These are phyloP conservation scores for Backusella liffmaniae DNA, from an alignment of 192 early-diverging fungal species.

Conservation along the genomic window DNA sequence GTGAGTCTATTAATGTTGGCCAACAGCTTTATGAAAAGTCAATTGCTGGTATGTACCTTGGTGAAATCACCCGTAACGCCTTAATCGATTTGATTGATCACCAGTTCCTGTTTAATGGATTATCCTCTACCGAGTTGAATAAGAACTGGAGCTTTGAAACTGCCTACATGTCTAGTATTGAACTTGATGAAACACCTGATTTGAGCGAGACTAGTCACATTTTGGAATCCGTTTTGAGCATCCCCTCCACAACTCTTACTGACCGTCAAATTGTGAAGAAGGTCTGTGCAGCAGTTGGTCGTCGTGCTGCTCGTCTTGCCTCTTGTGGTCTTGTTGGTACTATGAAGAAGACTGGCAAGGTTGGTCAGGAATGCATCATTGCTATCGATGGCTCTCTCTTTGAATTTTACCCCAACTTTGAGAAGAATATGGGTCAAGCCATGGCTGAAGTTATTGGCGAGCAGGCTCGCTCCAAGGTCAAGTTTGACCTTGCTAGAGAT, in stretches of 20 bases:
- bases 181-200: conserved; percentile 62
- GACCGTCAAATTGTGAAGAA: conserved; percentile 81
- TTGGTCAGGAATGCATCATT: conserved; percentile 8
- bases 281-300: conserved; percentile 76
- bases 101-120: conserved; percentile 71
- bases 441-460: conserved; percentile 73
- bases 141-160: conserved; percentile 80
- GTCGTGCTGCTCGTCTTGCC: conserved; percentile 81
- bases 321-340: conserved; percentile 67
- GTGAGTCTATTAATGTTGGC: conserved; percentile 76
- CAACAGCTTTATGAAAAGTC: conserved; percentile 91
- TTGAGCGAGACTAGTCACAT: conserved; percentile 63
- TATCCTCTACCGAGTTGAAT: conserved; percentile 60
- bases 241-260: conserved; percentile 62
- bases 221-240: conserved; percentile 66
- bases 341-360: conserved; percentile 56
- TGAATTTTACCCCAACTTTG: conserved; percentile 76
- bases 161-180: conserved; percentile 70
- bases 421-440: conserved; percentile 71
- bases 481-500: conserved; percentile 73
- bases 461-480: conserved; percentile 57
- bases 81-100: conserved; percentile 79
- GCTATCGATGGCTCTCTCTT: conserved; percentile 75
- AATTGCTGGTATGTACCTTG: conserved; percentile 93
- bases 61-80: conserved; percentile 81